Evolutionary conservation across 768 basidiomycete genomes (phyloP).

Genomic region (Tephrocybe rancida): DNA sequence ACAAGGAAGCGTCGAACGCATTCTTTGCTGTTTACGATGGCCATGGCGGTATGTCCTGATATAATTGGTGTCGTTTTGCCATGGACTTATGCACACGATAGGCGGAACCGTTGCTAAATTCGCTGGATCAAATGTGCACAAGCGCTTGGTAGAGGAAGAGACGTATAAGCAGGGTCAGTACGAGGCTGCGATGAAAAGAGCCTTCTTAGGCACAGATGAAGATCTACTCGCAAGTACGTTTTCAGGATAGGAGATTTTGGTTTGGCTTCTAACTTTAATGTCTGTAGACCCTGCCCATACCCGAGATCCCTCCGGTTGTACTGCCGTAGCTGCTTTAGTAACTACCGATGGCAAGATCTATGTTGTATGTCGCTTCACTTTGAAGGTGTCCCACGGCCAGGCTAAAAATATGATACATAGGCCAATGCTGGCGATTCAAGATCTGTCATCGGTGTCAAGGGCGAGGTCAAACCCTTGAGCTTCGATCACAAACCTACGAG

Average conservation of each 20-base stretch:
- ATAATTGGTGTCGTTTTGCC: background rate
- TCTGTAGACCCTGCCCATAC: slow-evolving; percentile 78
- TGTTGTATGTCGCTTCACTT: slow-evolving; percentile 55
- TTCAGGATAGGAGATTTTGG: slow-evolving; percentile 1
- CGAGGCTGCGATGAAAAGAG: slow-evolving; percentile 76
- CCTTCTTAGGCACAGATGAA: slow-evolving; percentile 94
- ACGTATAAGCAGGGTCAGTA: slow-evolving; percentile 73
- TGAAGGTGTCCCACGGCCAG: slow-evolving; percentile 2
- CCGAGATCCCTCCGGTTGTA: slow-evolving; percentile 94
- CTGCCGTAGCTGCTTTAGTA: slow-evolving; percentile 87
- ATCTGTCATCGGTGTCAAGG: slow-evolving; percentile 83
- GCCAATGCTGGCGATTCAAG: slow-evolving; percentile 98
- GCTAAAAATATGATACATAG: slow-evolving; percentile 42
- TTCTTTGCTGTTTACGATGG: slow-evolving; percentile 99
- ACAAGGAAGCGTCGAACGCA: slow-evolving; percentile 51
- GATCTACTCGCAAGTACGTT: slow-evolving; percentile 82
- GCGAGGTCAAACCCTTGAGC: slow-evolving; percentile 86
- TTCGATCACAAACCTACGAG: slow-evolving; percentile 96
- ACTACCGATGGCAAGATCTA: slow-evolving; percentile 79
- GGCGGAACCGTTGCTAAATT: slow-evolving; percentile 85
- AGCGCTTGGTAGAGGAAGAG: slow-evolving; percentile 72
- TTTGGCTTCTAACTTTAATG: slow-evolving; percentile 10
- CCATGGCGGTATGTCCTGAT: slow-evolving; percentile 77
- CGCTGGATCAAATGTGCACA: slow-evolving; percentile 84
- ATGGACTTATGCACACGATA: slow-evolving; percentile 30